These are phyloP conservation scores for Cercophora newfieldiana DNA, from an alignment of 495 filamentous ascomycete species.

Conservation along the genomic window DNA sequence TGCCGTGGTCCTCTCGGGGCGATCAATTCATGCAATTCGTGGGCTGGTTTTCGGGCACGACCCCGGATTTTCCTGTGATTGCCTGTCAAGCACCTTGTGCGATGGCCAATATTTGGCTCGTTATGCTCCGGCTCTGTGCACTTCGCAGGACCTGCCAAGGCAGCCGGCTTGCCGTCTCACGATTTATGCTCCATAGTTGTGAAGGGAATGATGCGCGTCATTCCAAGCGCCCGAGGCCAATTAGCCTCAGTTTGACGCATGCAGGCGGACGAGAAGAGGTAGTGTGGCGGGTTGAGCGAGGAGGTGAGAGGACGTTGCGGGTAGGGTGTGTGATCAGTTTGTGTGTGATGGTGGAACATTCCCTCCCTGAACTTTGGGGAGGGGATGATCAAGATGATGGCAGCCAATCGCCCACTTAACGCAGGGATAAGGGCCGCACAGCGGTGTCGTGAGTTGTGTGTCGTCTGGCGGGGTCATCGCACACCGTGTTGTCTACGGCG, in stretches of 20 bases:
- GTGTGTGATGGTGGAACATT: slow-evolving; percentile 4
- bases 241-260: slow-evolving; percentile 3
- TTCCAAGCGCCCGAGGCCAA: slow-evolving; percentile 8
- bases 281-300: background rate
- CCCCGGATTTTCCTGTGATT: slow-evolving; percentile 2
- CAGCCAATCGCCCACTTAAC: background rate
- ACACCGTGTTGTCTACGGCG: background rate
- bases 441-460: background rate
- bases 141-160: background rate
- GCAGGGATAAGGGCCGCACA: background rate
- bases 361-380: background rate
- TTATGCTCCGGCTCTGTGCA: slow-evolving; percentile 1
- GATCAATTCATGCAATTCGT: slow-evolving; percentile 7
- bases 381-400: background rate
- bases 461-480: background rate
- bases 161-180: slow-evolving; percentile 1
- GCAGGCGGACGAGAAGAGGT: background rate
- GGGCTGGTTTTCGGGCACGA: background rate
- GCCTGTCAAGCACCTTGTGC: background rate
- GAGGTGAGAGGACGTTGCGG: background rate
- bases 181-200: slow-evolving; percentile 5
- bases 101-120: slow-evolving; percentile 1
- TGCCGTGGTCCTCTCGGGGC: background rate
- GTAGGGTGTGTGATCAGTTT: background rate
- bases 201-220: slow-evolving; percentile 15